Evolutionary conservation across 352 stramenopile species (phyloP), one percentile per base, ranked within the genome.

Genomic region (Globisporangium mamillatum): DNA sequence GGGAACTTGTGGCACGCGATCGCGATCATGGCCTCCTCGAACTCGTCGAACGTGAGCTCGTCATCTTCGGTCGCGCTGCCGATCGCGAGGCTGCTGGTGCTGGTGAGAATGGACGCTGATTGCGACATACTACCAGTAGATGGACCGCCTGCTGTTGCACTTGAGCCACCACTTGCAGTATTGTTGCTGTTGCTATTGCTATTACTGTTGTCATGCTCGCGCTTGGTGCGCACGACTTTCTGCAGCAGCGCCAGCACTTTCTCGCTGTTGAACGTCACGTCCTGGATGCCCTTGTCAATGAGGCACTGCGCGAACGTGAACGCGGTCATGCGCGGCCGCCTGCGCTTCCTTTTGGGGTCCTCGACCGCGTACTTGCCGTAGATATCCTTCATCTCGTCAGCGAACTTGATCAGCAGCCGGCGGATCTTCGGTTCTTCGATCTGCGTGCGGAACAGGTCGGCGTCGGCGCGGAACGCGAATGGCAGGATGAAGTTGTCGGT

Each of bases 1-100:
- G 83, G 81, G 60, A 91, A 91, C 70, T 92, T 93, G 71, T 89
- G 77, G 71, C 85, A 92, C 38, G 85, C 83, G 25, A 90, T 77
- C 46, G 80, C 83, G 61, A 91, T 75, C 63, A 92, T 75, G 4
- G 81, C 75, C 67, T 93, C 85, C 57, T 93, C 77, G 53, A 92
- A 93, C 65, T 84, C 77, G 16, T 82, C 72, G 64, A 85, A 92
- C 44, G 71, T 68, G 14, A 93, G 62, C 22, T 90, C 85, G 41
- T 89, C 78, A 29, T 67, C 66, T 5, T 66, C 50, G 20, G 12
- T 63, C 48, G 66, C 12, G 12, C 27, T 61, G 24, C 48, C 32
- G 14, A 60, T 25, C 46, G 18, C n/a, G 10, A 62, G 56, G 32
- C 32, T 62, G n/a, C 44, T 52, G 44, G 18, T 62, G 56, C 56